Evolutionary conservation across 2,329 filamentous ascomycete genomes (phyloP), one percentile per base, ranked within the genome.

Genomic region (Penicillium sp.): DNA sequence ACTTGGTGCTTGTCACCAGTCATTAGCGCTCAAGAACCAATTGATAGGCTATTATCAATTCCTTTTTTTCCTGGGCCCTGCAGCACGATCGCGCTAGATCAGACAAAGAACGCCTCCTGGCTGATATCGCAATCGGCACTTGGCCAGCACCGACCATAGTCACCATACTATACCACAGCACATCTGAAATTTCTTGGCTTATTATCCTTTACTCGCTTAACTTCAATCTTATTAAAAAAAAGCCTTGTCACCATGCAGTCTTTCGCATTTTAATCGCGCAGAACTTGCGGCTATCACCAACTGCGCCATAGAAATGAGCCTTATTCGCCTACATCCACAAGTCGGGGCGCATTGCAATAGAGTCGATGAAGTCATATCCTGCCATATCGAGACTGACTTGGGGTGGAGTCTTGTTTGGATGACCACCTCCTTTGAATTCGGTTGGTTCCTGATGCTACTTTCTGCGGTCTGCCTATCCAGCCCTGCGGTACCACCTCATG

Each of bases 231-330:
- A 50, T 31, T 33, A 31, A 13, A 6, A 23, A 44, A 39, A 46
- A 39, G 47, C 47, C 53, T 58, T 53, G 55, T 61, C 56, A 58
- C 53, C 38, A 34, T 59, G 55, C 54, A 60, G 39, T 21, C 19
- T 43, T 39, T 16, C 8, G 16, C 38, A 44, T 33, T 45, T 41
- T 41, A 46, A 33, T 53, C 39, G 46, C 48, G 50, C 55, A 34
- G 27, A 45, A 39, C 55, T 59, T 56, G 52, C 58, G 60, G 55
- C 54, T 64, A 67, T 70, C 66, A 69, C 66, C 67, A 69, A 69
- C 67, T 66, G 65, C 66, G 65, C 65, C 60, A 63, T 60, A 41
- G 41, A 48, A 45, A 33, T 50, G 50, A 59, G 48, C 46, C 52
- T 47, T 55, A 48, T 60, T 52, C 34, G 46, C 38, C 52, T 53